phyloP scores from a whole-genome alignment of 176 grass and related monocot genomes.

The Elaeis guineensis region DNA sequence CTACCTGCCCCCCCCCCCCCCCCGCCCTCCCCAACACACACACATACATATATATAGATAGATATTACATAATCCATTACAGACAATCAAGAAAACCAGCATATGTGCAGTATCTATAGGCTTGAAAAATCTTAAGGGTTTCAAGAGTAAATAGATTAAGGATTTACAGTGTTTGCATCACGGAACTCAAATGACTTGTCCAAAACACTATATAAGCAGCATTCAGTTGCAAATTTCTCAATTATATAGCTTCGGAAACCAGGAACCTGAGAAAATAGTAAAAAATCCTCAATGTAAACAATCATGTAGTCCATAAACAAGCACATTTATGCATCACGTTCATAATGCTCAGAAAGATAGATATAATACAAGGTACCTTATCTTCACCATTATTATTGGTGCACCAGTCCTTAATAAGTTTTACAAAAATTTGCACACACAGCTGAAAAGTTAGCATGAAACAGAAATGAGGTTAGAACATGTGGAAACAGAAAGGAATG shows the following conservation, averaged over 20 bases:
- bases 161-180: conserved; percentile 85
- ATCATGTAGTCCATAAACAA: too few relatives aligned
- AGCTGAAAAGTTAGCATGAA: conserved; percentile 45
- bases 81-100: too few relatives aligned
- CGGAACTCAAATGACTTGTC: conserved; percentile 89
- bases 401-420: conserved; percentile 95
- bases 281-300: too few relatives aligned
- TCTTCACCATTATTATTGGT: conserved; percentile 52
- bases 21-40: too few relatives aligned
- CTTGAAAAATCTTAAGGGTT: too few relatives aligned
- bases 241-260: conserved; percentile 90
- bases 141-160: not conserved
- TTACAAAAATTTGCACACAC: conserved; percentile 90
- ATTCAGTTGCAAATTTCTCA: conserved; percentile 67
- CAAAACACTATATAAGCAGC: conserved; percentile 88
- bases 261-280: conserved; percentile 48
- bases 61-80: too few relatives aligned
- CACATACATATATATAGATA: too few relatives aligned
- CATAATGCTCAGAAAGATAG: not conserved
- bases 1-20: too few relatives aligned
- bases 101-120: too few relatives aligned
- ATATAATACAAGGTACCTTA: conserved; percentile 38
- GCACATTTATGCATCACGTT: too few relatives aligned
- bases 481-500: not conserved
- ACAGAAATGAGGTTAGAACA: conserved; percentile 10